A percentile compares a stretch with the other conserved stretches of the same genome.
Conservation (phyloP, 2,329 filamentous ascomycete species). For the Fusarium sp. region DNA sequence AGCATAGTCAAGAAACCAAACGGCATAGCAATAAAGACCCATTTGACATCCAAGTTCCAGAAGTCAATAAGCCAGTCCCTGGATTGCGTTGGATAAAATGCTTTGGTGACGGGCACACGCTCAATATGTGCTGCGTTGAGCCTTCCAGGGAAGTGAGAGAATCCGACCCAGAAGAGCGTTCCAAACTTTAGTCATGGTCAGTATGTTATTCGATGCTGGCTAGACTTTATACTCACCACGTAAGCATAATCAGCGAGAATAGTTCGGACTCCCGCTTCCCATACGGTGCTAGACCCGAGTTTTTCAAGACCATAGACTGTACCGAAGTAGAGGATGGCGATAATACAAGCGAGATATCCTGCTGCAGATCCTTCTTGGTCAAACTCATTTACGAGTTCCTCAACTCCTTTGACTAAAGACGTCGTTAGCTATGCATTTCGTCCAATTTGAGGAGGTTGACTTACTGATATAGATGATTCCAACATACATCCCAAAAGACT, state of each 20-base stretch:
- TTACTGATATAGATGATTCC: slow-evolving; percentile 10
- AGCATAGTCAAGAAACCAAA: slow-evolving; percentile 9
- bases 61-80: slow-evolving; percentile 8
- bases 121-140: background rate
- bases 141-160: slow-evolving; percentile 5
- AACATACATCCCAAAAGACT: slow-evolving; percentile 1
- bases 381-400: slow-evolving; percentile 5
- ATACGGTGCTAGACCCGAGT: background rate
- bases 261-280: background rate
- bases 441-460: background rate
- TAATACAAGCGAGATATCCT: slow-evolving; percentile 2
- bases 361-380: background rate
- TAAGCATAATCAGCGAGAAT: slow-evolving; percentile 6
- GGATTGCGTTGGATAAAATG: background rate
- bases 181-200: background rate
- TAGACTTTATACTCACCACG: background rate
- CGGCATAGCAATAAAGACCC: background rate
- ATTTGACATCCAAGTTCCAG: slow-evolving; percentile 2
- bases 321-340: slow-evolving; percentile 1
- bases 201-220: background rate
- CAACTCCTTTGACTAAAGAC: background rate
- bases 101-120: background rate
- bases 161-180: slow-evolving; percentile 4
- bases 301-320: slow-evolving; percentile 3
- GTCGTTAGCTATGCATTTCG: background rate